These are phyloP conservation scores for Penicillium decumbens DNA, from an alignment of 2,329 filamentous ascomycete genomes.

Conservation along the genomic window DNA sequence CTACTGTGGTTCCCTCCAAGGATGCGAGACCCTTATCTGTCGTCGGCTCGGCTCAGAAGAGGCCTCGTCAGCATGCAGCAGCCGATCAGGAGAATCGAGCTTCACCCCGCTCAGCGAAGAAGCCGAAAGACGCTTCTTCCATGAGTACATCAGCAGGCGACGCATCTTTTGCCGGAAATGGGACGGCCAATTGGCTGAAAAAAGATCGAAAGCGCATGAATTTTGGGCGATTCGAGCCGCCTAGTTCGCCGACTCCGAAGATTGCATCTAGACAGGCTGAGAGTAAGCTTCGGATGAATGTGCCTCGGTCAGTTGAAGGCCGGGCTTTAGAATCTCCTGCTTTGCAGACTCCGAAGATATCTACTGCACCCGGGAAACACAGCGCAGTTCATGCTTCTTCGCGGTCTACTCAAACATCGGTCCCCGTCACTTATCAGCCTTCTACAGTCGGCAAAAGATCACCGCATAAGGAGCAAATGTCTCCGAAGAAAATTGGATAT, in stretches of 20 bases:
- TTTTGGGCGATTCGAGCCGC: slow-evolving; percentile 33
- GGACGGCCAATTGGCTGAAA: slow-evolving; percentile 26
- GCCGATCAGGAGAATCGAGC: neutral
- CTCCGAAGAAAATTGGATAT: neutral
- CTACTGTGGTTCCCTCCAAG: neutral
- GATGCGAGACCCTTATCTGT: neutral
- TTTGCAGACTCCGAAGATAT: neutral
- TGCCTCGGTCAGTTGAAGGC: slow-evolving; percentile 3
- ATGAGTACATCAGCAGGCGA: neutral
- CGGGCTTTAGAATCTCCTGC: neutral
- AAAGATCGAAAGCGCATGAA: slow-evolving; percentile 27
- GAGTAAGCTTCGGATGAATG: slow-evolving; percentile 6
- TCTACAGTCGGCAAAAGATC: neutral
- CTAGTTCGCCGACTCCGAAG: slow-evolving; percentile 33
- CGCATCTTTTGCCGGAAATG: slow-evolving; percentile 1
- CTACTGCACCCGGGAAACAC: neutral
- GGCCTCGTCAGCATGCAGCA: neutral
- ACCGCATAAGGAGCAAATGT: neutral
- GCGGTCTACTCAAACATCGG: neutral
- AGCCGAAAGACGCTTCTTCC: neutral
- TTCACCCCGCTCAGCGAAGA: slow-evolving; percentile 1
- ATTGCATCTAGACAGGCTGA: slow-evolving; percentile 19
- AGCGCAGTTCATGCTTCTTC: neutral
- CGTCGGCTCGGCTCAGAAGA: slow-evolving; percentile 1
- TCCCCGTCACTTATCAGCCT: neutral